A percentile compares a stretch with the other conserved stretches of the same genome.
These are phyloP conservation scores for Phytopythium mirpurense DNA, from an alignment of 352 stramenopile species.

Conservation along the genomic window DNA sequence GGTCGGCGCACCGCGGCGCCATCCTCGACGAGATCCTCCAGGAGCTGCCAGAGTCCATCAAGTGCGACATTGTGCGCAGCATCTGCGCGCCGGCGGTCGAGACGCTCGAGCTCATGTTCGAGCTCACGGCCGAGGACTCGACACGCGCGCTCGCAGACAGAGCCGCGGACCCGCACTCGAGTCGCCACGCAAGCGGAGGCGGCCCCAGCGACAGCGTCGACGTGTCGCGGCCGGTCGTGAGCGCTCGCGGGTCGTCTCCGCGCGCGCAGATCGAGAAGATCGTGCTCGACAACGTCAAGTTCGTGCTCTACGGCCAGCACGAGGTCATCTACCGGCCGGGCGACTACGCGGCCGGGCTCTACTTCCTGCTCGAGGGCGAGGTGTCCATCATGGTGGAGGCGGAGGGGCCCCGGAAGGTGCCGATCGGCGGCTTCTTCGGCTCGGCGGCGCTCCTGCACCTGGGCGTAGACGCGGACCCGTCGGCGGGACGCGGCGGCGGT, in stretches of 20 bases:
- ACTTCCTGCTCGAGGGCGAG: constrained; percentile 53
- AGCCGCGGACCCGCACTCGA: constrained; percentile 43
- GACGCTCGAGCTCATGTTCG: constrained; percentile 28
- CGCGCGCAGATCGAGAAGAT: constrained; percentile 35
- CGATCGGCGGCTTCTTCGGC: constrained; percentile 41
- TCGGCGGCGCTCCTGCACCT: constrained; percentile 25
- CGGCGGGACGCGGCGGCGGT: constrained; percentile 19
- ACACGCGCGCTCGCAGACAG: constrained; percentile 35
- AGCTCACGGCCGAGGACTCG: constrained; percentile 20
- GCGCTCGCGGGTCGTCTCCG: too few relatives aligned
- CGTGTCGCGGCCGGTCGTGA: constrained; percentile 23
- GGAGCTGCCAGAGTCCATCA: constrained; percentile 42
- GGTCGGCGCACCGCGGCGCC: constrained; percentile 49
- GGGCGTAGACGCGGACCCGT: constrained; percentile 26
- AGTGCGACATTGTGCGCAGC: constrained; percentile 33
- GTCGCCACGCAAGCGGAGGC: too few relatives aligned
- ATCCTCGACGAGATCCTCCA: constrained; percentile 35
- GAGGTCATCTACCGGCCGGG: constrained; percentile 49
- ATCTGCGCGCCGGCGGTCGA: constrained; percentile 46
- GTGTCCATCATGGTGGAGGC: constrained; percentile 31
- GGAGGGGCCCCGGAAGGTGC: constrained; percentile 18
- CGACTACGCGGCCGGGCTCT: constrained; percentile 49
- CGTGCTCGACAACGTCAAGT: constrained; percentile 40
- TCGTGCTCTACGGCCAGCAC: constrained; percentile 52
- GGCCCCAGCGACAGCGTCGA: too few relatives aligned